A percentile compares a stretch with the other conserved stretches of the same genome.
These are phyloP conservation scores for Acorus calamus DNA, from an alignment of 106 monocot species.

Conservation along the genomic window DNA sequence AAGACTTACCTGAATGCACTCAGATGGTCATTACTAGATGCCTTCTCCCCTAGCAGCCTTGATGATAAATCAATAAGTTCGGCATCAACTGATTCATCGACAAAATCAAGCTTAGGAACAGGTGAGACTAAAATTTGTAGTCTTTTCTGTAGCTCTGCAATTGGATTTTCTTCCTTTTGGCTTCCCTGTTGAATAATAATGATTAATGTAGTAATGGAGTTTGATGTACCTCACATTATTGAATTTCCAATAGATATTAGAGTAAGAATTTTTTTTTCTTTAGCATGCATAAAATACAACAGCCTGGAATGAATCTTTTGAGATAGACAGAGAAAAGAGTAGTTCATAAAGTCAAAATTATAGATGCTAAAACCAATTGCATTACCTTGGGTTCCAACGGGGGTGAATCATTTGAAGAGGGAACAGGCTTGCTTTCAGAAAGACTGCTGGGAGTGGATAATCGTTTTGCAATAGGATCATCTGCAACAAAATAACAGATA, in stretches of 20 bases:
- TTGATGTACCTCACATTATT: too few relatives aligned
- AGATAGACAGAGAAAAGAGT: too few relatives aligned
- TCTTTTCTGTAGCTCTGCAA: constrained; percentile 52
- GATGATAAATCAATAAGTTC: constrained; percentile 64
- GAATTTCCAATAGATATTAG: too few relatives aligned
- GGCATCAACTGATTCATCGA: constrained; percentile 55
- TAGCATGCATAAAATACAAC: too few relatives aligned
- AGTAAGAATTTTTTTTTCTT: too few relatives aligned
- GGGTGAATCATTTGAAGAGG: constrained; percentile 14
- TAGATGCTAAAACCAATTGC: background rate
- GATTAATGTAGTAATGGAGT: too few relatives aligned
- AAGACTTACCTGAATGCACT: constrained; percentile 50
- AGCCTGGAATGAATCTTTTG: too few relatives aligned
- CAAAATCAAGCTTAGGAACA: constrained; percentile 20
- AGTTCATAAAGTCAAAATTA: too few relatives aligned
- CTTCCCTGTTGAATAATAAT: constrained; percentile 22
- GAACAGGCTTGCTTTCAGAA: constrained; percentile 25
- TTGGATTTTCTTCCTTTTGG: constrained; percentile 24
- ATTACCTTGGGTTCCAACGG: constrained; percentile 38
- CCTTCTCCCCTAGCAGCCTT: constrained; percentile 43
- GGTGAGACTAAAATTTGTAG: constrained; percentile 50
- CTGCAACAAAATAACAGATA: constrained; percentile 23
- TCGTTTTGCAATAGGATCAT: constrained; percentile 86
- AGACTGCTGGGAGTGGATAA: constrained; percentile 10
- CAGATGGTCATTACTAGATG: constrained; percentile 30